These are phyloP conservation scores for Botryococcus braunii DNA, from an alignment of 163 green algal genomes.

Conservation along the genomic window DNA sequence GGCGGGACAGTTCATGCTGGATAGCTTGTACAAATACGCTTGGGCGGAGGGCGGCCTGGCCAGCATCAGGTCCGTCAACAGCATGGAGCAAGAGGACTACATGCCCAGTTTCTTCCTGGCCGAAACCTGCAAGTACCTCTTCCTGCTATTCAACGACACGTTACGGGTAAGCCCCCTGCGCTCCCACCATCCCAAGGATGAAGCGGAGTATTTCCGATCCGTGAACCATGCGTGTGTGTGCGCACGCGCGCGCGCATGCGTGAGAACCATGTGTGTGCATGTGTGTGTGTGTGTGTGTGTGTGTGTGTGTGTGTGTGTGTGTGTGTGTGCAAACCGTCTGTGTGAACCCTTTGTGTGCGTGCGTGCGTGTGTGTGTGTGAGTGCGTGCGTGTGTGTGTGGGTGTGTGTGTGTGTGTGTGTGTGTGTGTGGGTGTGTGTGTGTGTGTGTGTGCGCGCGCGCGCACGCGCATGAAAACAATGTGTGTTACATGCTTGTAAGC, in stretches of 20 bases:
- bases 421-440: no score
- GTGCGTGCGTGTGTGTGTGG: no score
- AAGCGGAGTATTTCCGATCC: background rate
- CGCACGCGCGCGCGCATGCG: background rate
- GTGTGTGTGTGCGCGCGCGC: no score
- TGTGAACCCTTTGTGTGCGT: no score
- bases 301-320: background rate
- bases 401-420: no score
- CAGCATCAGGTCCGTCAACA: constrained; percentile 16
- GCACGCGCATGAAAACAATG: no score
- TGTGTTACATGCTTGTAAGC: no score
- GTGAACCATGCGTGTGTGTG: background rate
- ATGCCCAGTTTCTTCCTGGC: constrained; percentile 81
- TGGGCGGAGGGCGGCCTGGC: constrained; percentile 17
- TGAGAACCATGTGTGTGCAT: background rate
- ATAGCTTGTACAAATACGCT: constrained; percentile 1
- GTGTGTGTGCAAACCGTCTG: background rate
- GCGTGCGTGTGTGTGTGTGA: no score
- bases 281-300: background rate
- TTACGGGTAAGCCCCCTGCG: background rate
- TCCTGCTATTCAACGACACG: constrained; percentile 15
- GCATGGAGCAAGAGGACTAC: constrained; percentile 34
- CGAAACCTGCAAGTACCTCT: constrained; percentile 46
- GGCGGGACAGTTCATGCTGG: constrained; percentile 8
- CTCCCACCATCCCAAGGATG: background rate